A percentile compares a stretch with the other conserved stretches of the same genome.
Evolutionary conservation across 768 basidiomycete species (phyloP).

Genomic region (Albatrellus ellisii): DNA sequence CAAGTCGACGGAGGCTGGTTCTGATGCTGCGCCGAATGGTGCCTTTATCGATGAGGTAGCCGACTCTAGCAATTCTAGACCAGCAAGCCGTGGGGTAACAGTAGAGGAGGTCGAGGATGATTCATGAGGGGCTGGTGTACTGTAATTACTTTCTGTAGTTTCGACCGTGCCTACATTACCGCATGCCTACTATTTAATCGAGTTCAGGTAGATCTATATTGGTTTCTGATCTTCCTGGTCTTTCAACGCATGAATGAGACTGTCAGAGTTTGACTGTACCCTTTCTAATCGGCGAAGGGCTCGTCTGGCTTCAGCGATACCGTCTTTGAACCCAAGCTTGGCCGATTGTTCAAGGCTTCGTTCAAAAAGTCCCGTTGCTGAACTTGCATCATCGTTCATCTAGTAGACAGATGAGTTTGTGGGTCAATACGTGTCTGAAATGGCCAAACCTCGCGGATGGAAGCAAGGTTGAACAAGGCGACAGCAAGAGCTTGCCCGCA

Average conservation of each 20-base stretch:
- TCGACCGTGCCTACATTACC: too few relatives aligned
- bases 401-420: not conserved
- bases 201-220: too few relatives aligned
- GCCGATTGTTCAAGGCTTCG: slow-evolving; percentile 10
- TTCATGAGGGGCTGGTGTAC: slow-evolving; percentile 11
- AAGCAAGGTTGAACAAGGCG: slow-evolving; percentile 11
- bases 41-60: slow-evolving; percentile 26
- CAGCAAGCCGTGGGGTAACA: slow-evolving; percentile 19
- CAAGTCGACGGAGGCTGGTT: slow-evolving; percentile 27
- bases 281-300: slow-evolving; percentile 10
- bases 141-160: not conserved
- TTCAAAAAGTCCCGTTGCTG: slow-evolving; percentile 8
- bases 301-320: slow-evolving; percentile 6
- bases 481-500: slow-evolving; percentile 12
- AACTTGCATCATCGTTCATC: slow-evolving; percentile 9
- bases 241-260: too few relatives aligned
- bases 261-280: not conserved
- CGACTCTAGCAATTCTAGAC: slow-evolving; percentile 22
- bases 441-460: slow-evolving; percentile 10
- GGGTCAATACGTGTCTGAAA: not conserved
- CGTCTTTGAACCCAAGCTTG: slow-evolving; percentile 9
- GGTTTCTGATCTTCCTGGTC: too few relatives aligned
- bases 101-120: slow-evolving; percentile 23
- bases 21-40: slow-evolving; percentile 23
- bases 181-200: too few relatives aligned